phyloP scores from a whole-genome alignment of 2,329 filamentous ascomycete genomes.

The Colletotrichum eleusines region DNA sequence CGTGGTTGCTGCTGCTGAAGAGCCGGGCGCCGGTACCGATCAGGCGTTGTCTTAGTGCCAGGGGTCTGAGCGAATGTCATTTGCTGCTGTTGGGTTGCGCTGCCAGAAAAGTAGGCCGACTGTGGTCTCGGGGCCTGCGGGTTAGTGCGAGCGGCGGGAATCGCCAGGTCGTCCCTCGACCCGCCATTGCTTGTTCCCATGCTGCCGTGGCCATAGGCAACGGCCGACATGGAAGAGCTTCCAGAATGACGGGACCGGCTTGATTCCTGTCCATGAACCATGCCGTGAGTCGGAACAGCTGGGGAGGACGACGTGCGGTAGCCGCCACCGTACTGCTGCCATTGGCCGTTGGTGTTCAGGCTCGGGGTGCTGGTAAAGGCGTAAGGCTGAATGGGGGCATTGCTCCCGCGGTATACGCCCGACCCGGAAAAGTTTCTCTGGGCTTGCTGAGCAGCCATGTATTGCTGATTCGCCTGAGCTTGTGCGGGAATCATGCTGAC shows the following conservation, averaged over 20 bases:
- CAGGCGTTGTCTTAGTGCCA: slow-evolving; percentile 77
- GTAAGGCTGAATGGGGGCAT: slow-evolving; percentile 78
- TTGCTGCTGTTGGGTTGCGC: slow-evolving; percentile 52
- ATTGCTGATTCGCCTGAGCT: slow-evolving; percentile 64
- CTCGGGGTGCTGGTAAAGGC: slow-evolving; percentile 80
- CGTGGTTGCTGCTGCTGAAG: slow-evolving; percentile 56
- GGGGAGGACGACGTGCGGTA: slow-evolving; percentile 63
- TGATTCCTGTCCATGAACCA: slow-evolving; percentile 49
- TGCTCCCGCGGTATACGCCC: slow-evolving; percentile 66
- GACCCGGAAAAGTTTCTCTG: slow-evolving; percentile 64
- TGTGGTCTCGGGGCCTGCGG: slow-evolving; percentile 57
- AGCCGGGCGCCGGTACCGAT: slow-evolving; percentile 82
- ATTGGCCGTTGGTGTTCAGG: slow-evolving; percentile 66
- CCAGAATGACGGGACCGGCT: slow-evolving; percentile 49
- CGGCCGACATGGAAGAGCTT: slow-evolving; percentile 55
- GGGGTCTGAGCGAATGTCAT: slow-evolving; percentile 69
- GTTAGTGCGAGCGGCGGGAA: slow-evolving; percentile 58
- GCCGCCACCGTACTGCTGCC: slow-evolving; percentile 62
- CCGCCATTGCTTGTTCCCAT: slow-evolving; percentile 54
- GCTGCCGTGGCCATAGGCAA: slow-evolving; percentile 52
- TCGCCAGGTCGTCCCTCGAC: slow-evolving; percentile 65
- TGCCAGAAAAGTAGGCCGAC: slow-evolving; percentile 54
- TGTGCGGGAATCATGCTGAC: slow-evolving; percentile 68
- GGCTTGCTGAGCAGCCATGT: slow-evolving; percentile 57
- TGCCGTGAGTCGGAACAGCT: slow-evolving; percentile 55